phyloP scores from a whole-genome alignment of 2,329 filamentous ascomycete species.

The Incumbomyces delicatus region DNA sequence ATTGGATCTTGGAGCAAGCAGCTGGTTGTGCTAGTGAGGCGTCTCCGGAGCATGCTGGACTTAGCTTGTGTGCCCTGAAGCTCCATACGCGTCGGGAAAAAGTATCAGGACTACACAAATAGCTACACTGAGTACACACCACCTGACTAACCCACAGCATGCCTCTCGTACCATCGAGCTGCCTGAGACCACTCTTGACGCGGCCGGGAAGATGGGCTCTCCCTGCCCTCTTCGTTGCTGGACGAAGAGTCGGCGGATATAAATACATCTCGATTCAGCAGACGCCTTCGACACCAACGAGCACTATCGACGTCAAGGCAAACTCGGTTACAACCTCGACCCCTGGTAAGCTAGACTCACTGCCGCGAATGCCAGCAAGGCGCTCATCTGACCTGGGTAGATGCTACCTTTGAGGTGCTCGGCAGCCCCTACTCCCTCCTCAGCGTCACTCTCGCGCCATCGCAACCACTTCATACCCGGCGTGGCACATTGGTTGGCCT shows the following conservation, averaged over 20 bases:
- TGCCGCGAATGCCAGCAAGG: neutral
- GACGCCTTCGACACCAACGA: slow-evolving; percentile 30
- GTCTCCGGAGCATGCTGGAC: no score
- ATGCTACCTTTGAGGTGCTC: slow-evolving; percentile 89
- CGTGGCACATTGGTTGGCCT: slow-evolving; percentile 84
- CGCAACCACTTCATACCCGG: slow-evolving; percentile 84
- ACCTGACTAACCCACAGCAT: slow-evolving; percentile 5
- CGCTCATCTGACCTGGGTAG: slow-evolving; percentile 36
- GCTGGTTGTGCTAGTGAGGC: no score
- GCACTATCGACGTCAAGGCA: slow-evolving; percentile 26
- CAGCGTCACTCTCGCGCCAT: slow-evolving; percentile 84
- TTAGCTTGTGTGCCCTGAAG: no score
- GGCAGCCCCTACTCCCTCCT: slow-evolving; percentile 88
- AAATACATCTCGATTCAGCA: slow-evolving; percentile 37
- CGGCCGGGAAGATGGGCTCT: slow-evolving; percentile 18
- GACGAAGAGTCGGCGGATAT: slow-evolving; percentile 20
- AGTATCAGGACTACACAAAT: neutral
- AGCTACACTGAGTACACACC: neutral
- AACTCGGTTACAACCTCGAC: slow-evolving; percentile 33
- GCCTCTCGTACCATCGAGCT: slow-evolving; percentile 16
- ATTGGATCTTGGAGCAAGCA: no score
- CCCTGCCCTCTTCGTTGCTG: slow-evolving; percentile 18
- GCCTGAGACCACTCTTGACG: slow-evolving; percentile 12
- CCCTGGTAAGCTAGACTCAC: slow-evolving; percentile 26
- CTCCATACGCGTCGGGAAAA: neutral